Percentiles rank a stretch among this genome's conserved stretches.
Conservation (phyloP, 1,284 basidiomycete genomes). For the Malassezia furfur region DNA sequence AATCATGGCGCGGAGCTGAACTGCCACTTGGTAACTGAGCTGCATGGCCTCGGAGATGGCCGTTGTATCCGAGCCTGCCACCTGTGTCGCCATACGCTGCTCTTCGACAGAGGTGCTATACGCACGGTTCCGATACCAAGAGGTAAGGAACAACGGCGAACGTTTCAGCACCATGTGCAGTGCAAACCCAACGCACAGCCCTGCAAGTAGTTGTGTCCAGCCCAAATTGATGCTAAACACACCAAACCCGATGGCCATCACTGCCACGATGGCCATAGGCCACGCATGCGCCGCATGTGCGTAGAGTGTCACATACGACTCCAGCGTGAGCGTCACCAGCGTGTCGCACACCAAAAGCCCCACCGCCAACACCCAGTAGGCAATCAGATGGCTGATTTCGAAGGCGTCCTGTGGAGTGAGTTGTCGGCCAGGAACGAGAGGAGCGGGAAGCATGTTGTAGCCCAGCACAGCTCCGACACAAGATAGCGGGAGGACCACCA, state of each 20-base stretch:
- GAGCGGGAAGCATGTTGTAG: slow-evolving; percentile 20
- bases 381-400: slow-evolving; percentile 28
- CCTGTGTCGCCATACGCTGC: neutral
- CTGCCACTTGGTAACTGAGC: neutral
- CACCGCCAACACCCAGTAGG: slow-evolving; percentile 36
- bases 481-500: slow-evolving; percentile 25
- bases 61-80: slow-evolving; percentile 8
- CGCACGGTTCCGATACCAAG: slow-evolving; percentile 19
- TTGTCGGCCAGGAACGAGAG: slow-evolving; percentile 8
- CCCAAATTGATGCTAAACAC: slow-evolving; percentile 28
- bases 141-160: slow-evolving; percentile 32
- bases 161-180: slow-evolving; percentile 34
- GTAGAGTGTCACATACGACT: slow-evolving; percentile 32
- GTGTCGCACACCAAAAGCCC: slow-evolving; percentile 36
- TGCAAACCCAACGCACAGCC: slow-evolving; percentile 29
- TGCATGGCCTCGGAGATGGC: slow-evolving; percentile 6
- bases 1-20: slow-evolving; percentile 49
- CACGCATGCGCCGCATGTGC: slow-evolving; percentile 38
- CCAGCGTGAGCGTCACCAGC: slow-evolving; percentile 35
- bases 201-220: slow-evolving; percentile 23
- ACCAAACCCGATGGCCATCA: slow-evolving; percentile 31
- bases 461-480: slow-evolving; percentile 26
- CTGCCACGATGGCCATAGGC: slow-evolving; percentile 35
- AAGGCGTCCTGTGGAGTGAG: slow-evolving; percentile 10
- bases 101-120: slow-evolving; percentile 3